phyloP scores from a whole-genome alignment of 768 basidiomycete genomes.

The Tulasnella sp. region DNA sequence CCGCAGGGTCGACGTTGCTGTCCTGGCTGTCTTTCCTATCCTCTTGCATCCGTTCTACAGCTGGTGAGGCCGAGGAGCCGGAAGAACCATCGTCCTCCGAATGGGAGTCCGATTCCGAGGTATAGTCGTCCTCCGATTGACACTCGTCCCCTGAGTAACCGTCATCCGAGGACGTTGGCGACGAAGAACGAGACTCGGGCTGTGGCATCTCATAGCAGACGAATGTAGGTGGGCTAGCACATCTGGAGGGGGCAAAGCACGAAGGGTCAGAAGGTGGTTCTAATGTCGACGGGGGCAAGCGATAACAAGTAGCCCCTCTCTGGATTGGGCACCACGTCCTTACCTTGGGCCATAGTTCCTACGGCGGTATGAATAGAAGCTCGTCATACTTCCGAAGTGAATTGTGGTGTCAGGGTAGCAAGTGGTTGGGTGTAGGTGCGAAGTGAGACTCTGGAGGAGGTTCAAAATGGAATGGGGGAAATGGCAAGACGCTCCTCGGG shows the following conservation, averaged over 20 bases:
- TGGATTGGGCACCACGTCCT: background rate
- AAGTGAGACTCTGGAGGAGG: background rate
- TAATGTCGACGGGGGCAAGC: slow-evolving; percentile 10
- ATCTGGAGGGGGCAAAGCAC: slow-evolving; percentile 17
- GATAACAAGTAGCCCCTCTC: slow-evolving; percentile 15
- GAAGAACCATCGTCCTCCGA: slow-evolving; percentile 69
- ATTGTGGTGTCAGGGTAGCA: background rate
- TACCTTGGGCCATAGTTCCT: slow-evolving; percentile 32
- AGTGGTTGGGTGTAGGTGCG: slow-evolving; percentile 3
- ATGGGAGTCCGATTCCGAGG: slow-evolving; percentile 60
- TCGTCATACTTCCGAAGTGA: background rate
- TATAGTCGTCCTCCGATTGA: slow-evolving; percentile 48
- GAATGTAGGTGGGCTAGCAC: slow-evolving; percentile 31
- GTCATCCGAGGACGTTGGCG: slow-evolving; percentile 39
- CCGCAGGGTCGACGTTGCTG: slow-evolving; percentile 59
- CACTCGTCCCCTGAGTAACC: slow-evolving; percentile 54
- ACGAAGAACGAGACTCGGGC: slow-evolving; percentile 26
- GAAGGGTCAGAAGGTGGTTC: background rate
- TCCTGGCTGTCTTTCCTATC: slow-evolving; percentile 38
- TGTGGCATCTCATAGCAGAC: slow-evolving; percentile 34
- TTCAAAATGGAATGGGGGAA: slow-evolving; percentile 9
- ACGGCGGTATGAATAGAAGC: slow-evolving; percentile 16
- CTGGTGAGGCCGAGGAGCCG: slow-evolving; percentile 29
- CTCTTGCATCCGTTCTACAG: slow-evolving; percentile 40
- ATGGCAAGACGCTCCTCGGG: slow-evolving; percentile 8